Percentiles rank a stretch among this genome's conserved stretches.
Evolutionary conservation across 2,329 filamentous ascomycete genomes (phyloP).

Genomic region (Pezicula rhizophila): DNA sequence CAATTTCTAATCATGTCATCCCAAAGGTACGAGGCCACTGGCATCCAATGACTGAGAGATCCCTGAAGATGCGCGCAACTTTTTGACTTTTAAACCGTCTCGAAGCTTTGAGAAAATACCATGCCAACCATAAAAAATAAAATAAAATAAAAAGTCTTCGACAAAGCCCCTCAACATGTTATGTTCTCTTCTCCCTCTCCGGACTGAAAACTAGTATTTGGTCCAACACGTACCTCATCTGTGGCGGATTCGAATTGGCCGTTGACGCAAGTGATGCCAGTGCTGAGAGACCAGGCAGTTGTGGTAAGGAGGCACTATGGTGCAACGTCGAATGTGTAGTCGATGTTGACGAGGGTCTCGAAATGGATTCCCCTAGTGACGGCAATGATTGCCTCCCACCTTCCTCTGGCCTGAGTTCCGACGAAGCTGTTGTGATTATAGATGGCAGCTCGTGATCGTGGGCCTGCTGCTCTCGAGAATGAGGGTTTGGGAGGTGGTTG

Average conservation of each 20-base stretch:
- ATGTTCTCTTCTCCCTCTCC: background rate
- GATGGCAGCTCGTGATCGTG: constrained; percentile 36
- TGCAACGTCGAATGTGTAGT: constrained; percentile 37
- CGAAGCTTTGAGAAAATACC: too few species aligned
- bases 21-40: too few species aligned
- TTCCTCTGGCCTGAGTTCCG: constrained; percentile 29
- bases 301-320: constrained; percentile 34
- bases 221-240: constrained; percentile 40
- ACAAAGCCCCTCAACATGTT: background rate
- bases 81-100: too few species aligned
- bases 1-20: too few species aligned
- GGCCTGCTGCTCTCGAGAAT: constrained; percentile 37
- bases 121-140: constrained; percentile 8
- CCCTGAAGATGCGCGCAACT: too few species aligned
- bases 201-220: too few species aligned
- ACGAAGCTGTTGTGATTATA: constrained; percentile 37
- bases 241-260: constrained; percentile 43
- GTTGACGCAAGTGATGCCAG: constrained; percentile 48
- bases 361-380: constrained; percentile 39
- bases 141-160: constrained; percentile 2
- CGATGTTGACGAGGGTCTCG: constrained; percentile 46
- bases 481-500: constrained; percentile 37
- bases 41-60: too few species aligned
- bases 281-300: constrained; percentile 50
- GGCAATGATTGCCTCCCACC: constrained; percentile 39